These are phyloP conservation scores for Ogataea paradorogensis DNA, from an alignment of 805 yeast species.

Conservation along the genomic window DNA sequence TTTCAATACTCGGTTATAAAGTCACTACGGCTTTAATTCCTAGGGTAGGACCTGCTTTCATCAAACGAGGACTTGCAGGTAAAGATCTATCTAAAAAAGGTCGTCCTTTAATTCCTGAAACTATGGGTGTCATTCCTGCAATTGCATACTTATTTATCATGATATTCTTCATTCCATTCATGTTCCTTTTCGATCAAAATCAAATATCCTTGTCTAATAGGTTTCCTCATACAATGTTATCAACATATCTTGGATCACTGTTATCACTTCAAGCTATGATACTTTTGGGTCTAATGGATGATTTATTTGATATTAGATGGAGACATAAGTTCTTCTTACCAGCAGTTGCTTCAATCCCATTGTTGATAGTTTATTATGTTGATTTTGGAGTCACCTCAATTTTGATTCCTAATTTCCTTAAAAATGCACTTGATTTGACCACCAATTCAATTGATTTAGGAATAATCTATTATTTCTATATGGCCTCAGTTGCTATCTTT, in stretches of 20 bases:
- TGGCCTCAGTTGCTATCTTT: conserved; percentile 89
- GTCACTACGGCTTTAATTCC: conserved; percentile 66
- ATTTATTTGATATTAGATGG: conserved; percentile 95
- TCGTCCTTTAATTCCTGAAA: conserved; percentile 79
- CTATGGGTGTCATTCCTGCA: conserved; percentile 89
- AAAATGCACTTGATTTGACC: conserved; percentile 37
- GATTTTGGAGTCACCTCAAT: conserved; percentile 92
- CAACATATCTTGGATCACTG: conserved; percentile 83
- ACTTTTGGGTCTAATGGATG: conserved; percentile 87
- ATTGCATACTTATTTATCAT: conserved; percentile 75
- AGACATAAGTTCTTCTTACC: conserved; percentile 95
- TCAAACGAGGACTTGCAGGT: conserved; percentile 80
- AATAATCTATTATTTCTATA: conserved; percentile 74
- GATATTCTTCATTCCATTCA: conserved; percentile 83
- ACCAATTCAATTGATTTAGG: conserved; percentile 67
- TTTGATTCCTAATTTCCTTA: conserved; percentile 70
- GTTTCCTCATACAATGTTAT: conserved; percentile 79
- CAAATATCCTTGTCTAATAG: conserved; percentile 15
- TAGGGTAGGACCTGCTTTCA: conserved; percentile 58
- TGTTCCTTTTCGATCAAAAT: conserved; percentile 60
- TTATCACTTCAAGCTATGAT: conserved; percentile 81
- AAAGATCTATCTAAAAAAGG: conserved; percentile 76
- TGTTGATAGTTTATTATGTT: conserved; percentile 85
- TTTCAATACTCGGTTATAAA: conserved; percentile 63
- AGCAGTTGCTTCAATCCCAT: conserved; percentile 89